Percentiles rank a stretch among this genome's conserved stretches.
Conservation (phyloP, 495 filamentous ascomycete species). For the Neurospora sp. region DNA sequence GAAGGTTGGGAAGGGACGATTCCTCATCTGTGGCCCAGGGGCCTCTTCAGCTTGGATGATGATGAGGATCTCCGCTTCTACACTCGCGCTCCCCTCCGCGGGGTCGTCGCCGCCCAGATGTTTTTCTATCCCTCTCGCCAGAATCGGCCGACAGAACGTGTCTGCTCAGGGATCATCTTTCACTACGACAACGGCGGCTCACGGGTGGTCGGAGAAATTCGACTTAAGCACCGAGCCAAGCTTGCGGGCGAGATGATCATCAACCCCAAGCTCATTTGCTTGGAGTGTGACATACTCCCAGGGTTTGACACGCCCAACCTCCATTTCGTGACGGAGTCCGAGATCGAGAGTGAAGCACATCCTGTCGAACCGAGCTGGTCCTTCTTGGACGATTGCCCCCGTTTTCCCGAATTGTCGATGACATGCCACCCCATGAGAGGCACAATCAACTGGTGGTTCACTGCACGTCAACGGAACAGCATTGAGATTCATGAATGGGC, state of each 20-base stretch:
- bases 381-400: neutral
- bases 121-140: neutral
- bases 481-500: neutral
- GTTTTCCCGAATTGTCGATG: neutral
- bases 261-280: neutral
- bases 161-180: neutral
- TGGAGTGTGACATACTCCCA: neutral
- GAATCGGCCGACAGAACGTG: neutral
- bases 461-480: neutral
- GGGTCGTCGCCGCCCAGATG: neutral
- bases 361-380: neutral
- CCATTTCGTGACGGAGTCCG: neutral
- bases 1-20: neutral
- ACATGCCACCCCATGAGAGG: neutral
- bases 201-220: neutral
- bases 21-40: neutral
- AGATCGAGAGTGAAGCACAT: neutral
- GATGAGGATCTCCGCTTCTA: neutral
- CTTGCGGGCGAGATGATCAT: neutral
- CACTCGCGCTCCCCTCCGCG: neutral
- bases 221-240: neutral
- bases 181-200: neutral
- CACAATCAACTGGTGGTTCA: neutral
- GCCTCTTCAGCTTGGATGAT: neutral
- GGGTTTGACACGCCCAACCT: neutral